These are phyloP conservation scores for Magnolia kwangsiensis DNA, from an alignment of 164 flowering plant genomes.

Conservation along the genomic window DNA sequence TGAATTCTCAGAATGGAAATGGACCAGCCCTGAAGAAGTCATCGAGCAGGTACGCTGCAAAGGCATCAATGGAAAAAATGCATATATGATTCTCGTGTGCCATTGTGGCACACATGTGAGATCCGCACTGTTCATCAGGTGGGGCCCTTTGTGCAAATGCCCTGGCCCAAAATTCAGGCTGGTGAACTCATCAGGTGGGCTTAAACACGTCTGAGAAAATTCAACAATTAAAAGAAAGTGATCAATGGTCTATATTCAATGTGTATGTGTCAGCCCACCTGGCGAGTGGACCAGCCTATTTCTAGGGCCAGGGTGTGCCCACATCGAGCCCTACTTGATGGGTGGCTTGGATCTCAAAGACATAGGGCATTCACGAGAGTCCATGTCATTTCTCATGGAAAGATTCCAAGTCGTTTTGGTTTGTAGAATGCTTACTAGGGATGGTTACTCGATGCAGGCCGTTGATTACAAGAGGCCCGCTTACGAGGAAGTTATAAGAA, in stretches of 20 bases:
- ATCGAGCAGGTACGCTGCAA: conserved; percentile 65
- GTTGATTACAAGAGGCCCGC: conserved; percentile 92
- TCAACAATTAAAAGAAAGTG: no score
- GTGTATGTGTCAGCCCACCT: no score
- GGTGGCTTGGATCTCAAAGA: neutral
- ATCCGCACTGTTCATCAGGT: no score
- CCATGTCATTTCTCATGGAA: neutral
- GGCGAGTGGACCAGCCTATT: no score
- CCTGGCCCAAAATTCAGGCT: no score
- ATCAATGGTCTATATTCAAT: no score
- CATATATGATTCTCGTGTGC: neutral
- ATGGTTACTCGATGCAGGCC: conserved; percentile 46
- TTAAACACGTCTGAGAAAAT: no score
- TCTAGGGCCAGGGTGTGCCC: no score
- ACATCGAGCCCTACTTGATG: neutral
- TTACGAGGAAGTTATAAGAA: conserved; percentile 75
- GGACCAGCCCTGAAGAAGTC: conserved; percentile 81
- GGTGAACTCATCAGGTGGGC: no score
- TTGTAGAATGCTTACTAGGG: neutral
- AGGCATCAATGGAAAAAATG: neutral
- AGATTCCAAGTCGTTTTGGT: neutral
- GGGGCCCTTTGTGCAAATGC: no score
- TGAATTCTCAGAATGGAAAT: conserved; percentile 94
- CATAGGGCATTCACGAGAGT: no score
- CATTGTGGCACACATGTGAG: no score